Evolutionary conservation across 352 stramenopile genomes (phyloP).

Genomic region (Globisporangium paddicum): DNA sequence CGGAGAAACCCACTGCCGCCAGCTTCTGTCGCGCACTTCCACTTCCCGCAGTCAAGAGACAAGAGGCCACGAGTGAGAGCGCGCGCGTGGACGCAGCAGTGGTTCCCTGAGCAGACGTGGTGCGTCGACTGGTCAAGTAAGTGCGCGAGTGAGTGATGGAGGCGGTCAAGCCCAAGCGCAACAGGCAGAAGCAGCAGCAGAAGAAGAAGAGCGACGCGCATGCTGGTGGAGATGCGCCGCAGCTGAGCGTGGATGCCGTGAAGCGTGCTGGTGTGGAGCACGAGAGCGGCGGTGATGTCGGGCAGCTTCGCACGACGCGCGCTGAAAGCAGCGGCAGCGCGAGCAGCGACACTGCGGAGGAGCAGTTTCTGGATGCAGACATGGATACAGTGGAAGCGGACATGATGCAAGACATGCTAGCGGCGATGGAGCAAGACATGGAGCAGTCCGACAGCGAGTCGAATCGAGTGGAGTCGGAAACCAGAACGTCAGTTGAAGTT

Average conservation of each 20-base stretch:
- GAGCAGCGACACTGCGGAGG: conserved; percentile 5
- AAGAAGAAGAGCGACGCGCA: no score
- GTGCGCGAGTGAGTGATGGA: not conserved
- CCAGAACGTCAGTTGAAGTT: not conserved
- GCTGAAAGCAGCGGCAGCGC: conserved; percentile 6
- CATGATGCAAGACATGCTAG: conserved; percentile 12
- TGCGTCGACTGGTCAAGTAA: not conserved
- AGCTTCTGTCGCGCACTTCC: not conserved
- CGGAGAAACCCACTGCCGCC: not conserved
- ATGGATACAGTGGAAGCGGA: conserved; percentile 3
- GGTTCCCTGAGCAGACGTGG: no score
- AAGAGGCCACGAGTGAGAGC: not conserved
- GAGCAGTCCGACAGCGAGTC: not conserved
- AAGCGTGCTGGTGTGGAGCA: not conserved
- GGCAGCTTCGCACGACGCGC: not conserved
- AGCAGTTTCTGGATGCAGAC: not conserved
- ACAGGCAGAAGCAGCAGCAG: not conserved
- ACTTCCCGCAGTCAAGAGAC: not conserved
- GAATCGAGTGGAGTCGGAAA: not conserved
- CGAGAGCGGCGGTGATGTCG: not conserved
- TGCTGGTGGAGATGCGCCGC: not conserved
- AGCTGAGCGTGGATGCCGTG: not conserved
- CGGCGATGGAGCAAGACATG: conserved; percentile 15
- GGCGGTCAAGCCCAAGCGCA: conserved; percentile 7
- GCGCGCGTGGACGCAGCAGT: not conserved